Percentiles rank a stretch among this genome's conserved stretches.
These are phyloP conservation scores for Parachlorella kessleri DNA, from an alignment of 139 green algal species.

Conservation along the genomic window DNA sequence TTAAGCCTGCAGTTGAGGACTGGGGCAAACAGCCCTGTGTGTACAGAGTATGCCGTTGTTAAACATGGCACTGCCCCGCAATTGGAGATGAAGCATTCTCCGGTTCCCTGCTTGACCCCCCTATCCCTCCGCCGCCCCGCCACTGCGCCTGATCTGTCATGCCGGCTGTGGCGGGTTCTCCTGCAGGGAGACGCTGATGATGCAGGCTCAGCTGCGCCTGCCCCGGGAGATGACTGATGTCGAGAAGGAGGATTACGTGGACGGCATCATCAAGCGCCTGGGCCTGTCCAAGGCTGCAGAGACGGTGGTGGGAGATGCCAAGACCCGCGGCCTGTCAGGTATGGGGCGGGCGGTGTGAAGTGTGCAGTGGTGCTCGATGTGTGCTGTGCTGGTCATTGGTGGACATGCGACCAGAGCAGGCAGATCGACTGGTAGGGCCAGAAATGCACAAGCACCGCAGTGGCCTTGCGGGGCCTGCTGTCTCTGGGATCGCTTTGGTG, in stretches of 20 bases:
- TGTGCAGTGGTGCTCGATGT: no score
- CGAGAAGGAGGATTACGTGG: constrained; percentile 50
- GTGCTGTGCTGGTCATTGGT: no score
- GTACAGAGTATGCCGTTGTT: neutral
- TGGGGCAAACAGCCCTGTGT: neutral
- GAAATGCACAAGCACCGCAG: no score
- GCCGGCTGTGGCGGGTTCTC: neutral
- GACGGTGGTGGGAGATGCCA: constrained; percentile 70
- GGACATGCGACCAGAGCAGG: no score
- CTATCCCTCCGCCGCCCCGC: neutral
- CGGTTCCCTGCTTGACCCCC: neutral
- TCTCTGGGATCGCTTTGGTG: no score
- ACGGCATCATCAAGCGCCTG: constrained; percentile 71
- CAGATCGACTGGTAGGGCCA: no score
- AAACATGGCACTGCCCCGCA: no score
- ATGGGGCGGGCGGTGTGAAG: no score
- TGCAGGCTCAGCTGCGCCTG: constrained; percentile 76
- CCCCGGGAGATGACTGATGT: constrained; percentile 23
- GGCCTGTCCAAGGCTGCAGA: constrained; percentile 72
- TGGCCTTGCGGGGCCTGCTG: no score
- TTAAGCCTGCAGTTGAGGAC: neutral
- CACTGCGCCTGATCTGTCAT: neutral
- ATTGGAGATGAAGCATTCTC: no score
- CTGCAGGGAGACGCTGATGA: constrained; percentile 75
- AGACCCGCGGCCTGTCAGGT: constrained; percentile 66